Conservation (phyloP, 345 rosid genomes). For the Euphorbia tirucalli region DNA sequence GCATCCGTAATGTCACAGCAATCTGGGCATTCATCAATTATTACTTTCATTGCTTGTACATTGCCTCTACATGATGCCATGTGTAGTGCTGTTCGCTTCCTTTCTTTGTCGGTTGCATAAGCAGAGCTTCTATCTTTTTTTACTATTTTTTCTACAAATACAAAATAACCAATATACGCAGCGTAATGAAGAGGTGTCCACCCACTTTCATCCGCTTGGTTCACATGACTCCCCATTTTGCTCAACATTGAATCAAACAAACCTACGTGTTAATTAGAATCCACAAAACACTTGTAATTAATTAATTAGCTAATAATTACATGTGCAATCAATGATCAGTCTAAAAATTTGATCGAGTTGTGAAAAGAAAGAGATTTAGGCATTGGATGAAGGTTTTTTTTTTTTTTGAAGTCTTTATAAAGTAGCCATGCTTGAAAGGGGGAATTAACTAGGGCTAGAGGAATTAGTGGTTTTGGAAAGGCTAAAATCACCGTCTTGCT, state of each 20-base stretch:
- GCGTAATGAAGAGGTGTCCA: conserved; percentile 24
- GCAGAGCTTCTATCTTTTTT: neutral
- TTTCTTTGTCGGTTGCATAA: neutral
- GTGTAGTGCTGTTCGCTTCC: conserved; percentile 19
- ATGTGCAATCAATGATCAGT: too few species aligned
- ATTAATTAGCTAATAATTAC: too few species aligned
- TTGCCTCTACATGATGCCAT: conserved; percentile 10
- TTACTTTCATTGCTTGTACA: neutral
- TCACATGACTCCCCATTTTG: too few species aligned
- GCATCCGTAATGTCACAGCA: conserved; percentile 17
- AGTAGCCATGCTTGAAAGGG: too few species aligned
- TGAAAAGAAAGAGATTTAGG: too few species aligned
- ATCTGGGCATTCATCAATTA: conserved; percentile 11
- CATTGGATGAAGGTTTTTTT: too few species aligned
- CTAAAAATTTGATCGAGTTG: too few species aligned
- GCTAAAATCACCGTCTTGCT: too few species aligned
- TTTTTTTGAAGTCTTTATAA: too few species aligned
- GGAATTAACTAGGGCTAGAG: too few species aligned
- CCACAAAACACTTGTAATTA: too few species aligned
- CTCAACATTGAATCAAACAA: neutral
- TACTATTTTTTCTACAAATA: neutral
- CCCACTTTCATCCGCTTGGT: conserved; percentile 7
- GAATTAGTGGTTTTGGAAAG: too few species aligned
- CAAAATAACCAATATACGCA: neutral
- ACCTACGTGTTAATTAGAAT: neutral